Evolutionary conservation across 192 early-diverging fungal species (phyloP).

Genomic region (Coemansia sp.): DNA sequence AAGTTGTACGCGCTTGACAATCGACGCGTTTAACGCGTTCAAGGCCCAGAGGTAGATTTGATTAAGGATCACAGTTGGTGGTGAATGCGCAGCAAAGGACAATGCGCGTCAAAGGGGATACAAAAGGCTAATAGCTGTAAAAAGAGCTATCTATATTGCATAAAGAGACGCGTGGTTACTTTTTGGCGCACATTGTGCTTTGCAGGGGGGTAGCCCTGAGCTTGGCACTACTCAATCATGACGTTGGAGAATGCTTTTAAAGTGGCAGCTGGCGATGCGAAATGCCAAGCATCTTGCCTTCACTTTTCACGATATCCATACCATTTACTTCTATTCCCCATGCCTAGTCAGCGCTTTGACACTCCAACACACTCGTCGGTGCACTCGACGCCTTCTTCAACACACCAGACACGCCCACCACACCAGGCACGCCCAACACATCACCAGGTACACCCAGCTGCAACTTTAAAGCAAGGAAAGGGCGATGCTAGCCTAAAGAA

Average conservation of each 20-base stretch:
- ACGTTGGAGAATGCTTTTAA: background rate
- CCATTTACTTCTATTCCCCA: background rate
- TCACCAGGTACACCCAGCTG: background rate
- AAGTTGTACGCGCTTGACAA: background rate
- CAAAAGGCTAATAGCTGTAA: too few species aligned
- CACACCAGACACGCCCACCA: background rate
- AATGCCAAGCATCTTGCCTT: background rate
- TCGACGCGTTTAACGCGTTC: background rate
- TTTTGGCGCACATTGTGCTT: background rate
- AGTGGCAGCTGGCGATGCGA: background rate
- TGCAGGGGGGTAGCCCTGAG: background rate
- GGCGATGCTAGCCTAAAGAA: conserved; percentile 4
- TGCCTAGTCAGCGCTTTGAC: background rate
- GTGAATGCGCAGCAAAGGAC: conserved; percentile 2
- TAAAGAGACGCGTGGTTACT: background rate
- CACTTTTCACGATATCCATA: background rate
- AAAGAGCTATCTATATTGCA: background rate
- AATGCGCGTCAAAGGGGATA: background rate
- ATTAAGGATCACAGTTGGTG: background rate
- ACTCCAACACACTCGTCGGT: background rate
- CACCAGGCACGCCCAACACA: background rate
- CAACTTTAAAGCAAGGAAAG: background rate
- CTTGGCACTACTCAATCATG: background rate
- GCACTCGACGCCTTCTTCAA: background rate
- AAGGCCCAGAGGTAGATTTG: background rate